Evolutionary conservation across 2,329 filamentous ascomycete species (phyloP), one percentile per base, ranked within the genome.

Genomic region (Aureobasidium zeae): DNA sequence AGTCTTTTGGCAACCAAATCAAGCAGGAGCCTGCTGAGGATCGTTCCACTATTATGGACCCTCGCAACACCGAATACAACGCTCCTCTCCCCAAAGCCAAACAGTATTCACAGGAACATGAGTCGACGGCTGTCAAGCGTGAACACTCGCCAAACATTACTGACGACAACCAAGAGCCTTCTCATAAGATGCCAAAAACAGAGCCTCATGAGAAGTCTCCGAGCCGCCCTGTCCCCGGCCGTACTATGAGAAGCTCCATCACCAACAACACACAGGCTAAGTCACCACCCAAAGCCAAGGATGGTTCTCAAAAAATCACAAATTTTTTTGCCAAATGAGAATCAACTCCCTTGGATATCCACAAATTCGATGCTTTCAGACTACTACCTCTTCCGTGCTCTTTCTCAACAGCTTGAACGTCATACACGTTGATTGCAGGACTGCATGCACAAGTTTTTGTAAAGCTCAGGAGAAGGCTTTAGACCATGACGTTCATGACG

Each of bases 251-350:
- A 51, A 78, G 74, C 58, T 73, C 75, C 24, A 76, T 72, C 5
- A 73, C 66, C 50, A 79, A 79, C 53, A 60, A 65, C 25, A 71
- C 63, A 39, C 60, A 64, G 31, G 55, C 62, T 31, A 73, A 71
- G 54, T 65, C 60, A 16, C 61, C 61, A 50, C 63, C 58, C 28
- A 74, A 68, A 47, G 32, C 43, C 37, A 58, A 60, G 21, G 63
- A 68, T 51, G 71, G 73, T 12, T 76, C 69, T 45, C 68, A 73
- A 52, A 72, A 71, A 56, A 77, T 77, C 47, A 77, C 73, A 25
- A 71, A 61, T 54, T 77, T 77, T 56, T 76, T 77, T 56, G 63
- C 58, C 30, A 71, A 68, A 55, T 70, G 59, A 63, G 22, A 11
- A n/a, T n/a, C n/a, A n/a, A n/a, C n/a, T 11, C 11, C 6, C 22